phyloP scores from a whole-genome alignment of 306 rosid species.

The Acmispon strigosus region DNA sequence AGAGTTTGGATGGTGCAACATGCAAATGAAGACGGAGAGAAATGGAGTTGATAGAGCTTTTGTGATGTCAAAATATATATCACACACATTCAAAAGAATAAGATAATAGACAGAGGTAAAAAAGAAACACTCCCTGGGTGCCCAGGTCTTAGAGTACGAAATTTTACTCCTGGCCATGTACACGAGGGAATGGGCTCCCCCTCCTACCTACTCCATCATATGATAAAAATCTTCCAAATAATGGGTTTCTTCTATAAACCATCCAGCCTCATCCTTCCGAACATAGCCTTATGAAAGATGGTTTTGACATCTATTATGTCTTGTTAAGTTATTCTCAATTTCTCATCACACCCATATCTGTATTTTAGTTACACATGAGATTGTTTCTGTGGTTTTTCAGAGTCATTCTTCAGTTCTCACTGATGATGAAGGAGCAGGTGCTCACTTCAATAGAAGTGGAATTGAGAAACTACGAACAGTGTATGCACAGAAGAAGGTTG shows the following conservation, averaged over 20 bases:
- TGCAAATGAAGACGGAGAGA: not conserved
- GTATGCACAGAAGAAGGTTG: slow-evolving; percentile 63
- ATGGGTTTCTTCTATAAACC: not conserved
- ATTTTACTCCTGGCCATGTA: not conserved
- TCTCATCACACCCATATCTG: not conserved
- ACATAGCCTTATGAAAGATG: not conserved
- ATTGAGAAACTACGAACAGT: slow-evolving; percentile 43
- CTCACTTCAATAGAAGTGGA: slow-evolving; percentile 40
- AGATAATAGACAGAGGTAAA: not conserved
- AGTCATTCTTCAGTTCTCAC: slow-evolving; percentile 88
- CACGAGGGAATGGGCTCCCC: not conserved
- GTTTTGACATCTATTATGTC: not conserved
- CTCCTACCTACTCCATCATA: not conserved
- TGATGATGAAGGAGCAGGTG: slow-evolving; percentile 76
- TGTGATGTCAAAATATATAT: not conserved
- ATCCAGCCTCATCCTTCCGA: not conserved
- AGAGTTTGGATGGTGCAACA: not conserved
- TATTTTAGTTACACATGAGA: not conserved
- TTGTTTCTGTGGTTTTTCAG: slow-evolving; percentile 42
- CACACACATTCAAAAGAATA: not conserved
- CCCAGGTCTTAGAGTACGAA: not conserved
- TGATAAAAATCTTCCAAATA: not conserved
- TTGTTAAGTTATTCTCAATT: not conserved
- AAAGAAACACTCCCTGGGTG: not conserved
- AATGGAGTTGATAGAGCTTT: not conserved